phyloP scores from a whole-genome alignment of 129 eudicot species.

The Heracleum sosnowskyi region DNA sequence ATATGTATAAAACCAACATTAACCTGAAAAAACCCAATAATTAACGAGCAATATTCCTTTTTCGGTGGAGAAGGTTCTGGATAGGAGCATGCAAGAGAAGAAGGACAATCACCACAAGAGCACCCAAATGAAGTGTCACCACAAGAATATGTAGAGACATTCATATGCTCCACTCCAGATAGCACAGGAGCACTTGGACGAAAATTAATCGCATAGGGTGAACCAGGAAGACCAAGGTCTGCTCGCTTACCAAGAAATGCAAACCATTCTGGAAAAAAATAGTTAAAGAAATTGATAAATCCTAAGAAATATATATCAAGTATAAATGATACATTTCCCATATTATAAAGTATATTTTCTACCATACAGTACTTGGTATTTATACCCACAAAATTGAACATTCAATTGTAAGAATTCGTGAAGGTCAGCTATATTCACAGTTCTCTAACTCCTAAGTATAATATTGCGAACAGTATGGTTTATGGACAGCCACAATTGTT shows the following conservation, averaged over 20 bases:
- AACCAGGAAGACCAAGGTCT: constrained; percentile 46
- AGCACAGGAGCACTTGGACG: constrained; percentile 40
- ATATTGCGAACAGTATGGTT: background rate
- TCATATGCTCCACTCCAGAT: constrained; percentile 54
- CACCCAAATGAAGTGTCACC: constrained; percentile 64
- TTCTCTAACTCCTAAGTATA: background rate
- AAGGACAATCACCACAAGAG: constrained; percentile 76
- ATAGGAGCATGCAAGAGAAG: constrained; percentile 40
- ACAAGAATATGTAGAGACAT: constrained; percentile 50
- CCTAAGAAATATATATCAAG: background rate
- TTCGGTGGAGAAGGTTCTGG: constrained; percentile 39
- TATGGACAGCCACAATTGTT: background rate
- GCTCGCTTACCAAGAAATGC: constrained; percentile 51
- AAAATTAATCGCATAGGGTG: constrained; percentile 63
- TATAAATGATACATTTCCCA: background rate
- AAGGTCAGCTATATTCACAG: background rate
- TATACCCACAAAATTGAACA: background rate
- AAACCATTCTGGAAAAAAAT: constrained; percentile 43
- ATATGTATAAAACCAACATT: background rate
- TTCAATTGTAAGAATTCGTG: background rate
- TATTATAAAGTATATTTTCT: background rate
- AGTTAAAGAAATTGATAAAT: background rate
- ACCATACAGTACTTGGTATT: background rate
- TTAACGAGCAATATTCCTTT: constrained; percentile 38
- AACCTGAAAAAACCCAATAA: constrained; percentile 47